Evolutionary conservation across 1,284 basidiomycete genomes (phyloP).

Genomic region (Wallemia ichthyophaga): DNA sequence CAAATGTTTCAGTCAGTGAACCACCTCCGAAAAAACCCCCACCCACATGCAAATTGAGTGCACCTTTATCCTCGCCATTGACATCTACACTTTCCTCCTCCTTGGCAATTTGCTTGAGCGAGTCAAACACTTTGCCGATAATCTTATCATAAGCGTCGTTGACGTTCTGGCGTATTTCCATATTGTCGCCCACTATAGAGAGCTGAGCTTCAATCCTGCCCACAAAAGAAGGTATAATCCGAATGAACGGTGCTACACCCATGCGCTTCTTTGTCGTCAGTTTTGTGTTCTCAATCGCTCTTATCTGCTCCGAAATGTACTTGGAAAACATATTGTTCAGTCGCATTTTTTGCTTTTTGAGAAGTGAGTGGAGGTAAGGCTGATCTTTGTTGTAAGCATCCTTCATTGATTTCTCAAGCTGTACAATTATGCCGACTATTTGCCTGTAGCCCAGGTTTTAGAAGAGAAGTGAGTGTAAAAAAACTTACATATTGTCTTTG

Average conservation of each 20-base stretch:
- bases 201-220: conserved; percentile 59
- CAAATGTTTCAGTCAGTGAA: neutral
- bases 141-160: conserved; percentile 65
- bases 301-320: conserved; percentile 58
- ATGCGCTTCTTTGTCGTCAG: conserved; percentile 67
- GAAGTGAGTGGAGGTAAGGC: conserved; percentile 34
- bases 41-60: conserved; percentile 73
- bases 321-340: conserved; percentile 41
- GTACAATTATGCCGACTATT: conserved; percentile 51
- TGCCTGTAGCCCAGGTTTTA: conserved; percentile 24
- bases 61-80: conserved; percentile 63
- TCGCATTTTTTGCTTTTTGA: conserved; percentile 53
- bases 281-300: conserved; percentile 67
- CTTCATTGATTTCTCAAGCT: conserved; percentile 41
- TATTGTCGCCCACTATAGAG: conserved; percentile 31
- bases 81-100: conserved; percentile 29
- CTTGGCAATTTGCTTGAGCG: conserved; percentile 77
- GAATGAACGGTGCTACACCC: conserved; percentile 76
- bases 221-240: conserved; percentile 63
- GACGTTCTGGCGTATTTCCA: conserved; percentile 47
- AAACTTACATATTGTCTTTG: conserved; percentile 43
- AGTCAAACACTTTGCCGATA: conserved; percentile 64
- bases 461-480: neutral
- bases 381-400: conserved; percentile 53
- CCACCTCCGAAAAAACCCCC: neutral